Conservation (phyloP, 495 filamentous ascomycete genomes). For the Lophiotrema nucula region DNA sequence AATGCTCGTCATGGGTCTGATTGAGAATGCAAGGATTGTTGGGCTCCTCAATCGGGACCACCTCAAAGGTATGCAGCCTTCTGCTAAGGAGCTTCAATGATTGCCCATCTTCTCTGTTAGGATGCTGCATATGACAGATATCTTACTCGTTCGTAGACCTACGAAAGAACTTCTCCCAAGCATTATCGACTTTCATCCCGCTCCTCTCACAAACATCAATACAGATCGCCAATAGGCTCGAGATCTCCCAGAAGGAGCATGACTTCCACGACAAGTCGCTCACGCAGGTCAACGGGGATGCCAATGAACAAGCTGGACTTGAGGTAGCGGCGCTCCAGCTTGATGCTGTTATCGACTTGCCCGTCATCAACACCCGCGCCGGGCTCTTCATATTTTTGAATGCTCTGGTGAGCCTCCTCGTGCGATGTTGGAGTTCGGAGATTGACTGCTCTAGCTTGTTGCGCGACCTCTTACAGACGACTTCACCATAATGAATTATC, state of each 20-base stretch:
- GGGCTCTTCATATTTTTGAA: slow-evolving; percentile 91
- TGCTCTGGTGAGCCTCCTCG: slow-evolving; percentile 61
- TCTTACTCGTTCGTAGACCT: no score
- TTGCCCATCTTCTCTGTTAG: no score
- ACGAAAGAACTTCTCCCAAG: slow-evolving; percentile 48
- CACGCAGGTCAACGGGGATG: slow-evolving; percentile 47
- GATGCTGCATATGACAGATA: no score
- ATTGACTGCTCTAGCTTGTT: slow-evolving; percentile 57
- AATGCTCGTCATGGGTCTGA: slow-evolving; percentile 48
- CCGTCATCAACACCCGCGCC: slow-evolving; percentile 74
- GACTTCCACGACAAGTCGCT: slow-evolving; percentile 49
- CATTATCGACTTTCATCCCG: slow-evolving; percentile 54
- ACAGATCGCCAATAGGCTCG: slow-evolving; percentile 51
- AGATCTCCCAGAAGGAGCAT: slow-evolving; percentile 49
- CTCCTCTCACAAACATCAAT: slow-evolving; percentile 51
- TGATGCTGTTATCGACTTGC: slow-evolving; percentile 59
- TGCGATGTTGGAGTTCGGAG: no score
- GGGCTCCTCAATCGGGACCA: slow-evolving; percentile 45
- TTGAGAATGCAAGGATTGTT: slow-evolving; percentile 52
- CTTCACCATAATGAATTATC: slow-evolving; percentile 68
- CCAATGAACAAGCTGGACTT: slow-evolving; percentile 26
- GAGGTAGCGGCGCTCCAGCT: slow-evolving; percentile 35
- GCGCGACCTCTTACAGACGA: slow-evolving; percentile 85
- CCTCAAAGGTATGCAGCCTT: slow-evolving; percentile 45
- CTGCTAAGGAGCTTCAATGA: not conserved